Percentiles rank a stretch among this genome's conserved stretches.
These are phyloP conservation scores for Collybiopsis luxurians DNA, from an alignment of 768 basidiomycete species.

Conservation along the genomic window DNA sequence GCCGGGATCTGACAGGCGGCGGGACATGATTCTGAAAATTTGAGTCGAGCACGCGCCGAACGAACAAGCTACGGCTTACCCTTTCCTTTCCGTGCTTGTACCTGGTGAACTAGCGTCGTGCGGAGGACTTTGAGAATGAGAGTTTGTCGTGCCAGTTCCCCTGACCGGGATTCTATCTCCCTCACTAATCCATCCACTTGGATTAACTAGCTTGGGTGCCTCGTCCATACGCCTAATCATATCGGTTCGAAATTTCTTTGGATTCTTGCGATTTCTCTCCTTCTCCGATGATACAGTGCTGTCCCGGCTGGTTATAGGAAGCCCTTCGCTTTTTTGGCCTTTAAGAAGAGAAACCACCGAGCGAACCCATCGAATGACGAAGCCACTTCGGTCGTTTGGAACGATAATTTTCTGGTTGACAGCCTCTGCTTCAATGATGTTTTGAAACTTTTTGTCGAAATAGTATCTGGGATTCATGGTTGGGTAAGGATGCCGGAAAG, in stretches of 20 bases:
- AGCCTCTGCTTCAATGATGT: constrained; percentile 48
- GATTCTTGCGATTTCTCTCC: constrained; percentile 4
- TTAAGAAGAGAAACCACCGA: constrained; percentile 31
- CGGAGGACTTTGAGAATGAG: neutral
- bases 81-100: neutral
- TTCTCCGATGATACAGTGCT: constrained; percentile 9
- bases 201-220: constrained; percentile 66
- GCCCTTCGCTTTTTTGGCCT: constrained; percentile 12
- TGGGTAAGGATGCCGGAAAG: neutral
- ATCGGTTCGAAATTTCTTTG: constrained; percentile 51
- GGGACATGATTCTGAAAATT: constrained; percentile 13
- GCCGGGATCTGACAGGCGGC: constrained; percentile 39
- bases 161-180: constrained; percentile 27
- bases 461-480: constrained; percentile 46
- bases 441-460: constrained; percentile 66
- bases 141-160: constrained; percentile 17
- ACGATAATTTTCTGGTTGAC: constrained; percentile 22
- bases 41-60: neutral
- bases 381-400: constrained; percentile 18
- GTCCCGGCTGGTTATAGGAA: constrained; percentile 13
- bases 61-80: neutral
- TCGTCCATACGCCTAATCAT: constrained; percentile 79
- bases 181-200: constrained; percentile 69
- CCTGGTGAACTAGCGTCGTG: constrained; percentile 14
- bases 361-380: neutral